A percentile compares a stretch with the other conserved stretches of the same genome.
These are phyloP conservation scores for Hygrocybe coccinea DNA, from an alignment of 768 basidiomycete genomes.

Conservation along the genomic window DNA sequence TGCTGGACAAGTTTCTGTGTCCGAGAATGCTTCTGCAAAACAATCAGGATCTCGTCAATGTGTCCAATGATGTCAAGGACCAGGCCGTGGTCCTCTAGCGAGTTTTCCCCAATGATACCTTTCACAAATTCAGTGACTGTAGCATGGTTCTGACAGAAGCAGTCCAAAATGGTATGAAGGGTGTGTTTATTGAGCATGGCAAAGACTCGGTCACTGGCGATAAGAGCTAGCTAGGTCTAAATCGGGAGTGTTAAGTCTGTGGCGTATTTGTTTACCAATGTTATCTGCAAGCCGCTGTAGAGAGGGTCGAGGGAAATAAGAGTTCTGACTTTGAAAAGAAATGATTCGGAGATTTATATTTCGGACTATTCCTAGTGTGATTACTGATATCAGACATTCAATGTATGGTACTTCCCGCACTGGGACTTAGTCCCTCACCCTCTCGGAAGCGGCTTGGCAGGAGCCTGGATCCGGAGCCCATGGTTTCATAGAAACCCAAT, in stretches of 20 bases:
- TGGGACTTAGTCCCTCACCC: too few species aligned
- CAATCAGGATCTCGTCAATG: neutral
- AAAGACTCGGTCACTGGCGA: neutral
- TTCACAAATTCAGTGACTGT: neutral
- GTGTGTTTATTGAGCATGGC: neutral
- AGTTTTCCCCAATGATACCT: neutral
- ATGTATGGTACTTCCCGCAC: too few species aligned
- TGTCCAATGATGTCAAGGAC: neutral
- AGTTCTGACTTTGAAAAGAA: too few species aligned
- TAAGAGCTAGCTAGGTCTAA: neutral
- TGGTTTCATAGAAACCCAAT: constrained; percentile 23
- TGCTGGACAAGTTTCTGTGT: neutral
- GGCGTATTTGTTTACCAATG: too few species aligned
- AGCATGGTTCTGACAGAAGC: neutral
- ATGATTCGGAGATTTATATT: too few species aligned
- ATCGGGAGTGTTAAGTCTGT: neutral
- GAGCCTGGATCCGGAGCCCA: constrained; percentile 28
- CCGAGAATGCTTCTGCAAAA: neutral
- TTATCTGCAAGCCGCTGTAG: too few species aligned
- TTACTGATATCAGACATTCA: too few species aligned
- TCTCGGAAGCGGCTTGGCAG: too few species aligned
- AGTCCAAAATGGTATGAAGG: neutral
- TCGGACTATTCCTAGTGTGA: too few species aligned
- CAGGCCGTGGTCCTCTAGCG: neutral
- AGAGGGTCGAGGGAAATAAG: too few species aligned